These are phyloP conservation scores for Nicotiana obtusifolia DNA, from an alignment of 257 asterid species.

Conservation along the genomic window DNA sequence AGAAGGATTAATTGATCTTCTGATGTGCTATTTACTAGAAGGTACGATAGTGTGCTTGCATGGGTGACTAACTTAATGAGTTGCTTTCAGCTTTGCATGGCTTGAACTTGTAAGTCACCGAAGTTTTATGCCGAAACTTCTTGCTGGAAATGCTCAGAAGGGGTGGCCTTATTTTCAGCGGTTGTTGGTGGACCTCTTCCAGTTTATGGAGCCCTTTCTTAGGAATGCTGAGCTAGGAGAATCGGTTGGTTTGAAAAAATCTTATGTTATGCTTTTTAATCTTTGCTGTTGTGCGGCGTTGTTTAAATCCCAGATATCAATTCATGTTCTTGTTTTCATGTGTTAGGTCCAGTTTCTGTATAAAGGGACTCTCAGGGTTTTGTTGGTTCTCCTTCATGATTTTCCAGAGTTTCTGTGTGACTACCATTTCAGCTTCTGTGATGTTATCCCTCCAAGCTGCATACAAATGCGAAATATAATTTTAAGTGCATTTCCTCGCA, in stretches of 20 bases:
- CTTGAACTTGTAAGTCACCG: constrained; percentile 93
- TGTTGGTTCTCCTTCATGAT: constrained; percentile 96
- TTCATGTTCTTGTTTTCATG: constrained; percentile 10
- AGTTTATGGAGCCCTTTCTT: constrained; percentile 94
- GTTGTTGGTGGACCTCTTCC: constrained; percentile 80
- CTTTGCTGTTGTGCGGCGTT: not conserved
- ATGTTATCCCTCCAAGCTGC: constrained; percentile 97
- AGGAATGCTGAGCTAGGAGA: constrained; percentile 91
- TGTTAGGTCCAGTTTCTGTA: constrained; percentile 74
- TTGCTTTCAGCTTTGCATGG: constrained; percentile 89
- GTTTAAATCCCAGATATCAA: not conserved
- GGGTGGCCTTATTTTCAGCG: constrained; percentile 97
- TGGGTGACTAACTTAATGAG: constrained; percentile 18
- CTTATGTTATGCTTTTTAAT: not conserved
- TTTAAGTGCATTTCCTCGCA: constrained; percentile 98
- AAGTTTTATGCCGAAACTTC: constrained; percentile 97
- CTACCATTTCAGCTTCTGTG: constrained; percentile 99
- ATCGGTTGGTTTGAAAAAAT: constrained; percentile 43
- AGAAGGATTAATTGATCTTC: not conserved
- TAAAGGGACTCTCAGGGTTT: constrained; percentile 89
- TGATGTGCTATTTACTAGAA: not conserved
- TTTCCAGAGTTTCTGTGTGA: constrained; percentile 97
- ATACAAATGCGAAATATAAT: constrained; percentile 93
- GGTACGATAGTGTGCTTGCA: constrained; percentile 6
- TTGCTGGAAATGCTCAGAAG: constrained; percentile 75